phyloP scores from a whole-genome alignment of 148 eudicot genomes.

The Hydrangea macrophylla region DNA sequence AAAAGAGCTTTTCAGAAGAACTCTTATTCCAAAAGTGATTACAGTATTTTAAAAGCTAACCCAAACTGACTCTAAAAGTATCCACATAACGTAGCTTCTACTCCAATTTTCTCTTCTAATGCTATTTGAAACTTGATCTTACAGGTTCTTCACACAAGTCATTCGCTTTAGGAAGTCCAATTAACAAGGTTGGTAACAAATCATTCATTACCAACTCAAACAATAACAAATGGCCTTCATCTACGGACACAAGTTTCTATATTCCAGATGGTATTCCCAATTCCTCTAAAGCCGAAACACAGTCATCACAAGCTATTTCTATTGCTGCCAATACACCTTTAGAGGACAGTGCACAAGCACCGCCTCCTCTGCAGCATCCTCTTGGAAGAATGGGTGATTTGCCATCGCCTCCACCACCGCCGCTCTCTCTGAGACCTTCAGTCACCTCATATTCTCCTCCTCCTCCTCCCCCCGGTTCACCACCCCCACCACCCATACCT shows the following conservation, averaged over 20 bases:
- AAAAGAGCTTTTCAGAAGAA: too few species aligned
- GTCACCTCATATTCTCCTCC: constrained; percentile 29
- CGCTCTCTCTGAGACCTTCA: constrained; percentile 49
- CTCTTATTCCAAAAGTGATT: not conserved
- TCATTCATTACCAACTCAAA: constrained; percentile 29
- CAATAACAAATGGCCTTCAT: constrained; percentile 23
- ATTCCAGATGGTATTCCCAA: constrained; percentile 9
- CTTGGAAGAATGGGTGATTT: constrained; percentile 44
- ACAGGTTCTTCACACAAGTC: constrained; percentile 56
- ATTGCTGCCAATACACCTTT: too few species aligned
- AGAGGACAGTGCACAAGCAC: constrained; percentile 14
- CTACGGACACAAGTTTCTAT: constrained; percentile 20
- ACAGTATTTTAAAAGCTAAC: too few species aligned
- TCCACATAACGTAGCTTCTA: too few species aligned
- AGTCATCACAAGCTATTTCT: constrained; percentile 16
- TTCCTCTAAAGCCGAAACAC: constrained; percentile 24
- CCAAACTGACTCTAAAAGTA: too few species aligned
- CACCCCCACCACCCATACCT: too few species aligned
- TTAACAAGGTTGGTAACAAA: constrained; percentile 31
- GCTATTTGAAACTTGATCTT: too few species aligned
- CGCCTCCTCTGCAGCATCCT: constrained; percentile 51
- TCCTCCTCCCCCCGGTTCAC: too few species aligned
- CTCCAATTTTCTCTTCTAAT: constrained; percentile 20
- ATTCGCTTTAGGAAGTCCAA: constrained; percentile 32
- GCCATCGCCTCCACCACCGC: constrained; percentile 35